phyloP scores from a whole-genome alignment of 2,329 filamentous ascomycete species.

The Phaeoacremonium minimum region DNA sequence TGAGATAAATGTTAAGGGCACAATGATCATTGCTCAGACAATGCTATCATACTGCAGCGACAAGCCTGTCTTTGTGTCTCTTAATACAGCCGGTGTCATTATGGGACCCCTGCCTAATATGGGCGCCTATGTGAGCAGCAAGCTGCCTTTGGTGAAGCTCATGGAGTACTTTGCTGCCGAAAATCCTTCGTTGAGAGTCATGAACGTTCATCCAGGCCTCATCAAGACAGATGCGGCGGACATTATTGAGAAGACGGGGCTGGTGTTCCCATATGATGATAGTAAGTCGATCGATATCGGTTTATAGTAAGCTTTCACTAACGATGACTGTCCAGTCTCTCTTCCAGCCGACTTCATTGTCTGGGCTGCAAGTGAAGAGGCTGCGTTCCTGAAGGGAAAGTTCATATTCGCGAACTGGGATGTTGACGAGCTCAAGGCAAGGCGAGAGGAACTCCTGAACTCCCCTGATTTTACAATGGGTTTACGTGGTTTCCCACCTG shows the following conservation, averaged over 20 bases:
- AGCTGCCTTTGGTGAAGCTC: conserved; percentile 33
- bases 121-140: conserved; percentile 34
- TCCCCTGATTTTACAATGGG: too few relatives aligned
- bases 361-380: neutral
- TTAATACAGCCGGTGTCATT: conserved; percentile 17
- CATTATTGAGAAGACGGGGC: neutral
- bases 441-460: too few relatives aligned
- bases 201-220: conserved; percentile 38
- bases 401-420: conserved; percentile 3
- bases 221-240: conserved; percentile 18
- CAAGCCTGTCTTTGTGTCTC: conserved; percentile 12
- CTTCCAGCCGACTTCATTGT: conserved; percentile 36
- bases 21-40: conserved; percentile 21
- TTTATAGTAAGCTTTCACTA: neutral
- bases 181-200: conserved; percentile 29
- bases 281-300: conserved; percentile 7
- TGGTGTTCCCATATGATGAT: conserved; percentile 11
- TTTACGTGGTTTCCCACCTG: too few relatives aligned
- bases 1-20: conserved; percentile 22
- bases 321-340: conserved; percentile 15
- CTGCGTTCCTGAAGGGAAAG: conserved; percentile 1
- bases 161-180: conserved; percentile 35
- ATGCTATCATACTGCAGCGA: conserved; percentile 16
- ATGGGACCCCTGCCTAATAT: conserved; percentile 20
- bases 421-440: conserved; percentile 2